A percentile compares a stretch with the other conserved stretches of the same genome.
Evolutionary conservation across 768 basidiomycete species (phyloP).

Genomic region (Pholiota molesta): DNA sequence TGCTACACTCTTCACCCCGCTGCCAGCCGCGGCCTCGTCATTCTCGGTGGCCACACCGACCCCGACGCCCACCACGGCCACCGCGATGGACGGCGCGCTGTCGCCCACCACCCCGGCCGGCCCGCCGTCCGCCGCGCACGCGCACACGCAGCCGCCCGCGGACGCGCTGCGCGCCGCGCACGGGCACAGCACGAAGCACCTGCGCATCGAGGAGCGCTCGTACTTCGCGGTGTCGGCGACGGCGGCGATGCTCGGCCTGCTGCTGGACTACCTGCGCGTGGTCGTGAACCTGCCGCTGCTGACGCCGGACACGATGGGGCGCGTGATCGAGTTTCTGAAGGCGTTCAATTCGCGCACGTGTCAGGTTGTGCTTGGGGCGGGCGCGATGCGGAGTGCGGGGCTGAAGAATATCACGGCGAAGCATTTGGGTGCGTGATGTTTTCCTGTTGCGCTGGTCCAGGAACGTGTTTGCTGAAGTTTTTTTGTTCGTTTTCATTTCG

Average conservation of each 20-base stretch:
- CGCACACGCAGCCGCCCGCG: too few relatives aligned
- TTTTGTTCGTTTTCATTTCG: background rate
- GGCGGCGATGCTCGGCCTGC: conserved; percentile 65
- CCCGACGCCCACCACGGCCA: background rate
- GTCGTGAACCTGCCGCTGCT: conserved; percentile 87
- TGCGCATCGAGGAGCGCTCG: conserved; percentile 79
- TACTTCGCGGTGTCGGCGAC: conserved; percentile 91
- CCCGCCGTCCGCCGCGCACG: too few relatives aligned
- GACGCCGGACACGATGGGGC: conserved; percentile 94
- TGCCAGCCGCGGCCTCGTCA: background rate
- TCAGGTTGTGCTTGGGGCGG: conserved; percentile 97
- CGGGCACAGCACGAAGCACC: conserved; percentile 49
- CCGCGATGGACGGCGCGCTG: background rate
- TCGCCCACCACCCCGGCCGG: too few relatives aligned
- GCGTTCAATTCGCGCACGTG: conserved; percentile 98
- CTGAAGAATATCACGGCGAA: conserved; percentile 98
- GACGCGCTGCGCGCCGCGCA: too few relatives aligned
- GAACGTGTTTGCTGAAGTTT: background rate
- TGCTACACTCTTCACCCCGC: conserved; percentile 20
- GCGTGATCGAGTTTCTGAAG: conserved; percentile 94
- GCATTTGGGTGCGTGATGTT: conserved; percentile 68
- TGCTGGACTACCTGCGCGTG: conserved; percentile 86
- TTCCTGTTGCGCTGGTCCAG: background rate
- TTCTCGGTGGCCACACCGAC: background rate
- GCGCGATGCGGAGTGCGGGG: conserved; percentile 98